Base-by-base conservation (phyloP, 177 flowering plant species). In the Vitis hybrid region DNA sequence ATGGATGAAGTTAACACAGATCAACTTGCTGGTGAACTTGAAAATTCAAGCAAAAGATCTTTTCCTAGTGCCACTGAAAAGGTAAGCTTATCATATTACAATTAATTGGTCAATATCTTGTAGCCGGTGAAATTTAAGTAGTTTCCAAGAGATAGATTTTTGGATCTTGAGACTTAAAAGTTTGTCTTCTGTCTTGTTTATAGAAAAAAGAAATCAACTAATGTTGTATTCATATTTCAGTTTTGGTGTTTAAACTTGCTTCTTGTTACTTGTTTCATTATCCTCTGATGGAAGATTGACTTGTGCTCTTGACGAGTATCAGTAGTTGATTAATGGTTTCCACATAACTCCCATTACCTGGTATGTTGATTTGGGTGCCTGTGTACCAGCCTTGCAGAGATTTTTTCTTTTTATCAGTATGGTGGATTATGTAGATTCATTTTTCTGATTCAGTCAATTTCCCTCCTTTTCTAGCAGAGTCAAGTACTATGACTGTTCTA, bases 61-160 rank as follows among this genome's bases (percentile, higher is more conserved):
- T 21, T 52, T 14, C 56, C 66, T 52, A 74, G 66, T 67, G 79
- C 15, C 52, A 52, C 30, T 15, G 80, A 75, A 65, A 76, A 87
- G 92, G 92, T 88, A 78, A 61, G 8, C 11, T 2, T 60, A 19
- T 40, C 32, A 62, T 56, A 40, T 21, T 56, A 11, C 23, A 62
- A 30, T 17, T 62, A 5, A 34, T 60, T 67, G 12, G 2, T 56
- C 8, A 2, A 5, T 65, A 2, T 48, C 5, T 59, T n/a, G 18
- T 72, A 56, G 15, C 26, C 30, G 1, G 64, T 54, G 19, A 19
- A 50, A 4, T 40, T 40, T 40, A 40, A 40, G 45, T 40, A 40
- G 45, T 40, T 40, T 40, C 45, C 45, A 40, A 40, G 45, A 40
- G 30, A 40, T 1, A 40, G 45, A 7, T 40, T 40, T 40, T 40